Evolutionary conservation across 352 stramenopile species (phyloP).

Genomic region (Pythium rhizo-oryzae): DNA sequence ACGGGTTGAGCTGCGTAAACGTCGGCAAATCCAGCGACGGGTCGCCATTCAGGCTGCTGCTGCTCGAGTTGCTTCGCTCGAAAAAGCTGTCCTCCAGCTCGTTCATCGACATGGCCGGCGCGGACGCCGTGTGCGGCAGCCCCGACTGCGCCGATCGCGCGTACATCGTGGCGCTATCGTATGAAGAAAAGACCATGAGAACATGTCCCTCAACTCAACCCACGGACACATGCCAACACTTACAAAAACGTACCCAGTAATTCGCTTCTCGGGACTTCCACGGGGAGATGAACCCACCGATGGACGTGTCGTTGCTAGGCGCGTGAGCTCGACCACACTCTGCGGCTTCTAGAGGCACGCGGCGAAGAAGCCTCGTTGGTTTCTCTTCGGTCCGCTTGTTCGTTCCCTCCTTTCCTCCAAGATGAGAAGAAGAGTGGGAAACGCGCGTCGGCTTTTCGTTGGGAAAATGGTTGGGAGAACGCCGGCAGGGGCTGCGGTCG

Average conservation of each 20-base stretch:
- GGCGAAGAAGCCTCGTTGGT: background rate
- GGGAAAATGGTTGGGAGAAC: background rate
- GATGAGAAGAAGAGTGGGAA: background rate
- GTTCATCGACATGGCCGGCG: conserved; percentile 28
- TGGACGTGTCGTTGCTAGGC: background rate
- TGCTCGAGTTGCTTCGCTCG: conserved; percentile 5
- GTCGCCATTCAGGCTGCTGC: conserved; percentile 79
- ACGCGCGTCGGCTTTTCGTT: background rate
- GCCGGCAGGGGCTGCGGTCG: background rate
- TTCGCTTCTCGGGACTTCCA: background rate
- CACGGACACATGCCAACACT: too few species aligned
- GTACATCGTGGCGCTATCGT: conserved; percentile 11
- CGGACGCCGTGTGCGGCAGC: conserved; percentile 28
- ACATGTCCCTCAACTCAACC: too few species aligned
- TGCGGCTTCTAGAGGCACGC: background rate
- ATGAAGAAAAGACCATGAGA: too few species aligned
- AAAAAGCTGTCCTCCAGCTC: conserved; percentile 26
- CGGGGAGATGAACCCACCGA: background rate
- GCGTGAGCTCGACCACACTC: background rate
- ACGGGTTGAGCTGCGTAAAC: conserved; percentile 79
- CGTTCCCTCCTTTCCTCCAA: background rate
- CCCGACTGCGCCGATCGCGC: conserved; percentile 1
- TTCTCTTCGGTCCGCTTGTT: conserved; percentile 2
- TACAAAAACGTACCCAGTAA: conserved; percentile 10
- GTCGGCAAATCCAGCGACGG: conserved; percentile 89